phyloP scores from a whole-genome alignment of 495 filamentous ascomycete species.

The Lasiosphaeria ovina region DNA sequence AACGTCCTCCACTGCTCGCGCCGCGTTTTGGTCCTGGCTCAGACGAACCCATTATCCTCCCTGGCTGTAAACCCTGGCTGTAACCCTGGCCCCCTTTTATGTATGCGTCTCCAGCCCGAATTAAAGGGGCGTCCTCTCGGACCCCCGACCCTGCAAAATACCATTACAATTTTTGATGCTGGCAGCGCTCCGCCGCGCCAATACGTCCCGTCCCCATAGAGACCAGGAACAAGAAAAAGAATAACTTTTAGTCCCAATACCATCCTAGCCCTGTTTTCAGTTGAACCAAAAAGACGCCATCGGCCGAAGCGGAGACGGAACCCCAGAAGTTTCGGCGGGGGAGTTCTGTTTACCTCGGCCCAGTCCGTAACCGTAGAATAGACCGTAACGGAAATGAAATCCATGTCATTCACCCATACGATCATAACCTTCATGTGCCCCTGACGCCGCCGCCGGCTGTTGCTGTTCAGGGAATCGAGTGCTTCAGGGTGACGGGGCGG shows the following conservation, averaged over 20 bases:
- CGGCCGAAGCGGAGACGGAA: background rate
- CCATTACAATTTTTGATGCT: slow-evolving; percentile 7
- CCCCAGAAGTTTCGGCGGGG: slow-evolving; percentile 3
- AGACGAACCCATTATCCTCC: background rate
- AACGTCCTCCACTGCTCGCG: slow-evolving; percentile 10
- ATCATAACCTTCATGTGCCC: slow-evolving; percentile 22
- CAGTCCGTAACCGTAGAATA: slow-evolving; percentile 7
- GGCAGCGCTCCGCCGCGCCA: background rate
- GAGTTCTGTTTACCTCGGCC: slow-evolving; percentile 28
- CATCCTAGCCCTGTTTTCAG: slow-evolving; percentile 7
- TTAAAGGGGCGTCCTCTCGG: background rate
- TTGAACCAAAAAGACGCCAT: slow-evolving; percentile 7
- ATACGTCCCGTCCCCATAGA: background rate
- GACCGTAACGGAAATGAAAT: slow-evolving; percentile 21
- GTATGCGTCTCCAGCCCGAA: slow-evolving; percentile 6
- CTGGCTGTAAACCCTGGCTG: background rate
- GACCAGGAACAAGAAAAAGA: slow-evolving; percentile 11
- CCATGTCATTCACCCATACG: slow-evolving; percentile 21
- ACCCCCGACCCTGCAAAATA: slow-evolving; percentile 8
- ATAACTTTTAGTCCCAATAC: slow-evolving; percentile 14
- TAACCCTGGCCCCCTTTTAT: background rate
- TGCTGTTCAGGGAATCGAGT: slow-evolving; percentile 3
- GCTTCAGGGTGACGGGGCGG: slow-evolving; percentile 11
- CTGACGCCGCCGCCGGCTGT: background rate
- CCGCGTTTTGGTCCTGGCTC: background rate